These are phyloP conservation scores for Colletotrichum sp. DNA, from an alignment of 2,329 filamentous ascomycete species.

Conservation along the genomic window DNA sequence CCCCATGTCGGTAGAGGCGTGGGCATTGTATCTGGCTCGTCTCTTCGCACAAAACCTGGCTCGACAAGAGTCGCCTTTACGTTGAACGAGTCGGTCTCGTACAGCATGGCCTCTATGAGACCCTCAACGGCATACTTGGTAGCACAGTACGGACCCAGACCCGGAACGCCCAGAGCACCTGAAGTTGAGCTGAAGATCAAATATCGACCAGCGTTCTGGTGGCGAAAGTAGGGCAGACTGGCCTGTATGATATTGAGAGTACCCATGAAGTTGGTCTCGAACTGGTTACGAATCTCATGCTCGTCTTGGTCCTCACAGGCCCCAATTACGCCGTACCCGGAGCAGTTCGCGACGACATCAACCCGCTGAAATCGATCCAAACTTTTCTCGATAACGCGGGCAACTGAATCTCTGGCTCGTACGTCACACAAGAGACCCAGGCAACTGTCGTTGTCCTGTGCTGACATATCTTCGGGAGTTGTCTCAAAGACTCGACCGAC, in stretches of 20 bases:
- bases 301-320: conserved; percentile 97
- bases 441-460: conserved; percentile 72
- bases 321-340: conserved; percentile 93
- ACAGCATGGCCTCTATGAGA: conserved; percentile 94
- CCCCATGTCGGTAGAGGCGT: conserved; percentile 80
- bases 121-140: conserved; percentile 98
- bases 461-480: conserved; percentile 68
- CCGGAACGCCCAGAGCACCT: conserved; percentile 91
- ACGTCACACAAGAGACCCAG: conserved; percentile 90
- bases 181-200: conserved; percentile 94
- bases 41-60: conserved; percentile 84
- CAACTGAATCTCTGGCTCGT: conserved; percentile 79
- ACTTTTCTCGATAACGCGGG: conserved; percentile 71
- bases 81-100: conserved; percentile 90
- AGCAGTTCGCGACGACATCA: conserved; percentile 92
- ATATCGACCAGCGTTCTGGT: conserved; percentile 78
- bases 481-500: conserved; percentile 86
- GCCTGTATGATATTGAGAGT: conserved; percentile 92
- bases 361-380: conserved; percentile 80
- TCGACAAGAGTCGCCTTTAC: conserved; percentile 94
- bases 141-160: conserved; percentile 91
- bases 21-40: conserved; percentile 69
- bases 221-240: conserved; percentile 85
- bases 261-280: conserved; percentile 97
- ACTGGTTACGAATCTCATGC: conserved; percentile 92